A percentile compares a stretch with the other conserved stretches of the same genome.
phyloP scores from a whole-genome alignment of 1,284 basidiomycete species.

The Marasmius tenuissimus region DNA sequence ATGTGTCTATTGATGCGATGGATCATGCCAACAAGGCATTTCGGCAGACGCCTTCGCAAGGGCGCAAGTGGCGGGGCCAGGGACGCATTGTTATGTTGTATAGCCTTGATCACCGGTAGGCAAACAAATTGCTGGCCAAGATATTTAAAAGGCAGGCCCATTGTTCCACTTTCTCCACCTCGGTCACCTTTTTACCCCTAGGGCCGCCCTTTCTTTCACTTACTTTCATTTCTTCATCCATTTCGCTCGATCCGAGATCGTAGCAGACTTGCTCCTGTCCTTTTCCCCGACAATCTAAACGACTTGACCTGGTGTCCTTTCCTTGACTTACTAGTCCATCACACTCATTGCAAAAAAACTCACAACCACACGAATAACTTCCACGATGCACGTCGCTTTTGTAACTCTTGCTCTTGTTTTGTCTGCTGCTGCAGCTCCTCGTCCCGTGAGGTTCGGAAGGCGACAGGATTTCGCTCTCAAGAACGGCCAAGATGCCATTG shows the following conservation, averaged over 20 bases:
- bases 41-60: no score
- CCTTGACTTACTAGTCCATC: conserved; percentile 19
- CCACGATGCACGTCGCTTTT: conserved; percentile 30
- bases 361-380: conserved; percentile 9
- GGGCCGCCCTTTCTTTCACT: conserved; percentile 12
- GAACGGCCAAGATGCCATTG: conserved; percentile 56
- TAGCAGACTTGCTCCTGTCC: not conserved
- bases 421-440: conserved; percentile 37
- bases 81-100: no score
- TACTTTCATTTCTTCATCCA: conserved; percentile 18
- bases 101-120: no score
- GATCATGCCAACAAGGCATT: no score
- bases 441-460: conserved; percentile 8
- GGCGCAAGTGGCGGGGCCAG: no score
- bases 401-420: conserved; percentile 37
- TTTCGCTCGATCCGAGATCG: conserved; percentile 30
- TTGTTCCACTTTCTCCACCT: not conserved
- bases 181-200: conserved; percentile 6
- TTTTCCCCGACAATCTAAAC: not conserved
- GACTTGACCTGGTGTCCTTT: conserved; percentile 33
- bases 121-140: not conserved
- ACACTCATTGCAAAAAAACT: conserved; percentile 14
- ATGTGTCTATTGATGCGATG: no score
- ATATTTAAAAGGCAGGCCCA: not conserved
- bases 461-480: conserved; percentile 20